These are phyloP conservation scores for Flaveria robusta DNA, from an alignment of 129 eudicot species.

Conservation along the genomic window DNA sequence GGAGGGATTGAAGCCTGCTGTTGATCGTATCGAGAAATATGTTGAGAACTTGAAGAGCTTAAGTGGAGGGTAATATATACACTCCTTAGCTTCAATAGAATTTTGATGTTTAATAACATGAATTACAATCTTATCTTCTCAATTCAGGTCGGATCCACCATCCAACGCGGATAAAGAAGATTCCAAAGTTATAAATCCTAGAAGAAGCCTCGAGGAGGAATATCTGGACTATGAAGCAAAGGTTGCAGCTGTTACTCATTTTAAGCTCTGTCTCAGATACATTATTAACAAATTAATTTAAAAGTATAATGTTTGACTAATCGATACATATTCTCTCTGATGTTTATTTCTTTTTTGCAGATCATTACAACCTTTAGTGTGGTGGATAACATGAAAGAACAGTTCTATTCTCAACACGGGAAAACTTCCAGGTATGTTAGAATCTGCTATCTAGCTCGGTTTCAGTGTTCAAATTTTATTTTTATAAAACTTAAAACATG, in stretches of 20 bases:
- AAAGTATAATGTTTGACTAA: neutral
- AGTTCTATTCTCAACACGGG: conserved; percentile 64
- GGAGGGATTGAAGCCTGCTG: conserved; percentile 76
- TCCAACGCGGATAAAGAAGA: conserved; percentile 48
- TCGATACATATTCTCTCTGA: too few relatives aligned
- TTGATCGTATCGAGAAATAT: conserved; percentile 70
- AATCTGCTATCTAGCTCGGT: neutral
- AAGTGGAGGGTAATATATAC: conserved; percentile 56
- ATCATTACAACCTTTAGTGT: conserved; percentile 90
- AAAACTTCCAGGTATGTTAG: conserved; percentile 65
- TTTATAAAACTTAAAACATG: neutral
- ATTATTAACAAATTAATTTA: neutral
- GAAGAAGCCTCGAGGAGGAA: conserved; percentile 92
- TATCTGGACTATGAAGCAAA: conserved; percentile 88
- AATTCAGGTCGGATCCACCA: conserved; percentile 47
- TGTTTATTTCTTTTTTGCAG: conserved; percentile 35
- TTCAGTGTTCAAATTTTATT: neutral
- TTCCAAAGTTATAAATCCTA: conserved; percentile 57
- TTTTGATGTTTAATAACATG: neutral
- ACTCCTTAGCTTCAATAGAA: neutral
- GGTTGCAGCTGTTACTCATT: conserved; percentile 39
- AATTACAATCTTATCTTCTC: neutral
- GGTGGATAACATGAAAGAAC: conserved; percentile 95
- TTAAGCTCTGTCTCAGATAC: neutral
- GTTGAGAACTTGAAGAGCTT: conserved; percentile 78